phyloP scores from a whole-genome alignment of 208 protist genomes.

The Wallacemonas rigidus region DNA sequence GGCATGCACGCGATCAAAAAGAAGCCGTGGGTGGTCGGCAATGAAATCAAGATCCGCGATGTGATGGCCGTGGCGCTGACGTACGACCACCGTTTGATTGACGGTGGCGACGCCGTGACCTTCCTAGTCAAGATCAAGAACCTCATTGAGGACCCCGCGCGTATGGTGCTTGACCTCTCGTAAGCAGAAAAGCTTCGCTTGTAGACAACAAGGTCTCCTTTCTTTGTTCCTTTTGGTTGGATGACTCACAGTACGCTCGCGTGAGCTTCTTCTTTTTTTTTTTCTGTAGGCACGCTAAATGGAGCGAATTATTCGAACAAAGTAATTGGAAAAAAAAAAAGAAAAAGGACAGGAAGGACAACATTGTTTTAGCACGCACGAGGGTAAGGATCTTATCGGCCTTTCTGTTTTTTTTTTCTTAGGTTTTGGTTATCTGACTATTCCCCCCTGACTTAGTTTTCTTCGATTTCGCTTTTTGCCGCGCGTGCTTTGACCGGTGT shows the following conservation, averaged over 20 bases:
- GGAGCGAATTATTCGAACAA: neutral
- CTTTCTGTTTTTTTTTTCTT: constrained; percentile 19
- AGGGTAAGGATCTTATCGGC: neutral
- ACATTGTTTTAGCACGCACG: constrained; percentile 7
- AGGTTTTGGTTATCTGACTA: constrained; percentile 8
- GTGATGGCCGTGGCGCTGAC: constrained; percentile 99
- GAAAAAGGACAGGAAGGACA: constrained; percentile 10
- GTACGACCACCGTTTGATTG: constrained; percentile 99
- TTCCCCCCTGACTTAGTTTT: neutral
- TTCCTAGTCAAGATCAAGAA: constrained; percentile 98
- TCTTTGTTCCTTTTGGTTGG: constrained; percentile 11
- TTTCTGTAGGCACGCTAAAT: constrained; percentile 12
- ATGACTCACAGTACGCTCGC: neutral
- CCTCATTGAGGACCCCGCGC: constrained; percentile 94
- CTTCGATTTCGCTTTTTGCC: neutral
- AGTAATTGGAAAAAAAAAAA: constrained; percentile 6
- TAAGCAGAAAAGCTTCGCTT: constrained; percentile 26
- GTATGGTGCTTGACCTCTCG: constrained; percentile 93
- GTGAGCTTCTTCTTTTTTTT: constrained; percentile 27
- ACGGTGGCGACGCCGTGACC: constrained; percentile 98
- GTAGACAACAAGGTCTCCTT: neutral
- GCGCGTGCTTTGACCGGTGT: neutral
- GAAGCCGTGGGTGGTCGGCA: constrained; percentile 94
- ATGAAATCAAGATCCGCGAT: constrained; percentile 93
- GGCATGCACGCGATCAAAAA: constrained; percentile 99